Conservation (phyloP, 345 rosid species). For the Atalantia buxifolia region DNA sequence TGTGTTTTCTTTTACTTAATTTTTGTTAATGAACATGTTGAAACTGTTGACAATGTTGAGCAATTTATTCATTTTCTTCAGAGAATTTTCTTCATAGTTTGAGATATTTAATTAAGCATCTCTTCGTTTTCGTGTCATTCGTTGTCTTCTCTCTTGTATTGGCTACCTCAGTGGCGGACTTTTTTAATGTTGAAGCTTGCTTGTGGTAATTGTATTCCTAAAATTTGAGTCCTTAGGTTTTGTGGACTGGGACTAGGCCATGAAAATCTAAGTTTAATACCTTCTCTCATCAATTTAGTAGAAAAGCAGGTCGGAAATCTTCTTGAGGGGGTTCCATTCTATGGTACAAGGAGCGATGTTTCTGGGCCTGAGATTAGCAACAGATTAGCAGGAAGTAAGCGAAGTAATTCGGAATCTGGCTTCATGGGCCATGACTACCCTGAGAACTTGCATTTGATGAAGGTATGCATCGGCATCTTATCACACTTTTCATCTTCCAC, state of each 20-base stretch:
- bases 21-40: conserved; percentile 1
- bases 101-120: neutral
- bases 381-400: conserved; percentile 64
- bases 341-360: conserved; percentile 62
- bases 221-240: conserved; percentile 7
- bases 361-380: conserved; percentile 65
- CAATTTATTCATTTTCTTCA: conserved; percentile 1
- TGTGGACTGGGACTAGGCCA: conserved; percentile 5
- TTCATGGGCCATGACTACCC: conserved; percentile 60
- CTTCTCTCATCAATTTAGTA: conserved; percentile 32
- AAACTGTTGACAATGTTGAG: neutral
- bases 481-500: neutral
- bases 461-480: conserved; percentile 40
- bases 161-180: neutral
- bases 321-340: conserved; percentile 85
- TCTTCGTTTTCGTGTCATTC: neutral
- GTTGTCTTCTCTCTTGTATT: neutral
- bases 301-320: conserved; percentile 66
- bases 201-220: conserved; percentile 4
- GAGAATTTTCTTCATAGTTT: neutral
- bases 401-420: conserved; percentile 69
- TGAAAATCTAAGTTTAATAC: conserved; percentile 21
- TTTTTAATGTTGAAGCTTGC: conserved; percentile 6
- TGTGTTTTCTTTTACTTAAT: neutral
- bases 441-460: conserved; percentile 76